phyloP scores from a whole-genome alignment of 2,329 filamentous ascomycete species.

The Microdochium nivale region DNA sequence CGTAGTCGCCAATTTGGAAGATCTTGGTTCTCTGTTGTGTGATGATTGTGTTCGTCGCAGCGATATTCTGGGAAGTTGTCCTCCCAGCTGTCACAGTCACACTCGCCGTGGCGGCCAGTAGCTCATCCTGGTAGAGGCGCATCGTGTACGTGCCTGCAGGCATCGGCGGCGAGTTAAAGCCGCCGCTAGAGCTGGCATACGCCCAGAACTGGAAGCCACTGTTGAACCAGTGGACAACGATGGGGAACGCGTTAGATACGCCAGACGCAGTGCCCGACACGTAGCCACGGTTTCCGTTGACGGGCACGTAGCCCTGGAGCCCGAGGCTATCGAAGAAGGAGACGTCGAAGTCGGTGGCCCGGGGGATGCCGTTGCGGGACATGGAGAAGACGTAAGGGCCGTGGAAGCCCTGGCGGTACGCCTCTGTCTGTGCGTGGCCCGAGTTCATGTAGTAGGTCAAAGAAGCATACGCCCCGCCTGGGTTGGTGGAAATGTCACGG shows the following conservation, averaged over 20 bases:
- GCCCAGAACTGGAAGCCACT: slow-evolving; percentile 48
- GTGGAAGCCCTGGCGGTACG: slow-evolving; percentile 46
- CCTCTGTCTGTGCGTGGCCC: slow-evolving; percentile 45
- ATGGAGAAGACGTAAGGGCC: slow-evolving; percentile 51
- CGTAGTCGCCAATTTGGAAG: slow-evolving; percentile 49
- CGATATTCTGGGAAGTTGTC: slow-evolving; percentile 37
- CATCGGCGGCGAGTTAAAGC: slow-evolving; percentile 49
- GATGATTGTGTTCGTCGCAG: slow-evolving; percentile 21
- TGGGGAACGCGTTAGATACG: slow-evolving; percentile 34
- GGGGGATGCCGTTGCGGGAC: slow-evolving; percentile 38
- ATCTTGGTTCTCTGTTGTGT: slow-evolving; percentile 33
- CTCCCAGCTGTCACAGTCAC: slow-evolving; percentile 37
- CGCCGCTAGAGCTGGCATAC: slow-evolving; percentile 34
- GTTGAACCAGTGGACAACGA: slow-evolving; percentile 51
- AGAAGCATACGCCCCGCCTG: slow-evolving; percentile 37
- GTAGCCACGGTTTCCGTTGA: slow-evolving; percentile 36
- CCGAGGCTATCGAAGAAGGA: slow-evolving; percentile 45
- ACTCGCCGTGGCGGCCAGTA: slow-evolving; percentile 35
- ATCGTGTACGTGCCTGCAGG: slow-evolving; percentile 52
- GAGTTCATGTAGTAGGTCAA: slow-evolving; percentile 56
- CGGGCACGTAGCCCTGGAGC: slow-evolving; percentile 40
- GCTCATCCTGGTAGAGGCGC: slow-evolving; percentile 48
- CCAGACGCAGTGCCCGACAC: slow-evolving; percentile 46
- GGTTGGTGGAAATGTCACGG: slow-evolving; percentile 48
- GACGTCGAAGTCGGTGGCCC: slow-evolving; percentile 33